These are phyloP conservation scores for Paecilomyces sp. DNA, from an alignment of 2,329 filamentous ascomycete genomes.

Conservation along the genomic window DNA sequence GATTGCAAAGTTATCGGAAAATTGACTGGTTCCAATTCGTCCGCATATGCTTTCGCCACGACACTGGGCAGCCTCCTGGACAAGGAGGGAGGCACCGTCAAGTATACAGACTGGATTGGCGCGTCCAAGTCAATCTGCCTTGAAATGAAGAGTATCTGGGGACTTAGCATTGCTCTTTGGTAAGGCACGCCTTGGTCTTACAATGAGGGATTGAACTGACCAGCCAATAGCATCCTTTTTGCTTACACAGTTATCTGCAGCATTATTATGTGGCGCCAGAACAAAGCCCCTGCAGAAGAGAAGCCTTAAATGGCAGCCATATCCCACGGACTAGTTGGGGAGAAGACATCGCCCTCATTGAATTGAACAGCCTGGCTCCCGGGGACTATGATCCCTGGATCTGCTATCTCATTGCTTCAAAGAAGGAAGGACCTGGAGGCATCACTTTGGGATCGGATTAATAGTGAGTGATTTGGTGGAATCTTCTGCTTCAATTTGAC, in stretches of 20 bases:
- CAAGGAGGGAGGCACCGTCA: constrained; percentile 42
- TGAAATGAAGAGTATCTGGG: constrained; percentile 84
- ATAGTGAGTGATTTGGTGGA: not conserved
- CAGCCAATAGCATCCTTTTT: constrained; percentile 52
- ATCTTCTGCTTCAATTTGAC: not conserved
- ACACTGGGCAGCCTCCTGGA: constrained; percentile 47
- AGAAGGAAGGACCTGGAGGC: not conserved
- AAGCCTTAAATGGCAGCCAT: not conserved
- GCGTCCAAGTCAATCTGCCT: constrained; percentile 62
- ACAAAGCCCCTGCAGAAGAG: constrained; percentile 34
- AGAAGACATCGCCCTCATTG: not conserved
- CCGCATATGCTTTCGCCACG: constrained; percentile 48
- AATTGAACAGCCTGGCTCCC: not conserved
- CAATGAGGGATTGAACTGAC: constrained; percentile 2
- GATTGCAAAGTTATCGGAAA: constrained; percentile 57
- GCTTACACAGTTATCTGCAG: constrained; percentile 55
- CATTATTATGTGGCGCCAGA: constrained; percentile 56
- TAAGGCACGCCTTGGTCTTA: constrained; percentile 28
- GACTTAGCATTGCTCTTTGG: constrained; percentile 71
- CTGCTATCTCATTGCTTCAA: not conserved
- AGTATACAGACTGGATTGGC: constrained; percentile 51
- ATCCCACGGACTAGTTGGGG: not conserved
- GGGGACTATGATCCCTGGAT: not conserved
- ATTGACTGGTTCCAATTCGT: constrained; percentile 38
- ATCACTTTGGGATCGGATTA: not conserved